Evolutionary conservation across 495 filamentous ascomycete species (phyloP), one percentile per base, ranked within the genome.

Genomic region (Saxophila tyrrhenica): DNA sequence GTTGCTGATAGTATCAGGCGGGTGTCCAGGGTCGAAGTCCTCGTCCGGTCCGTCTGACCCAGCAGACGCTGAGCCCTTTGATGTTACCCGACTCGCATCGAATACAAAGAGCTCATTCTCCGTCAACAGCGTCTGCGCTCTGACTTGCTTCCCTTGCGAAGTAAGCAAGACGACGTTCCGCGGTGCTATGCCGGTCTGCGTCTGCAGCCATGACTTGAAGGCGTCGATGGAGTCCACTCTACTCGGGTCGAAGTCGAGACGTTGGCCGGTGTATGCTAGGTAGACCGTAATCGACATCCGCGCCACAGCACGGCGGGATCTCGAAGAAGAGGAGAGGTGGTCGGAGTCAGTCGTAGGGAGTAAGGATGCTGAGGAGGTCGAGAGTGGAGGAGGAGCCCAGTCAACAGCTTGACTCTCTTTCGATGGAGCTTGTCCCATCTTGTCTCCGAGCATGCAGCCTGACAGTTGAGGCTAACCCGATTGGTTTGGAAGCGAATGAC

Each of bases 71-170:
- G 44, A 65, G 48, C 45, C 69, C 61, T 17, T 67, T 60, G 56
- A 69, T 25, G 20, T 52, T 32, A 60, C 48, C 2, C 48, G 58
- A 38, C 48, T 48, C 23, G 58, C 78, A 67, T 92, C 86, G 66
- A 91, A 96, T 32, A 95, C 78, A 61, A 86, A 94, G 56, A 96
- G 81, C 65, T 95, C 88, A 54, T 78, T 84, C 86, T 95, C 89
- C 9, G 77, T 78, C 48, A 80, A 74, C 25, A 94, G 76, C 13
- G 81, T 80, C 64, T 88, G 85, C 23, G 79, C 71, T 68, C 86
- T 88, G 58, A 88, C 76, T 52, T 87, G 81, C 70, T 83, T 90
- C 20, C 89, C 88, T 45, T 82, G 78, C n/a, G 79, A 73, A 11
- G 87, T 92, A 72, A 96, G 80, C 55, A 87, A 74, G 49, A 95